A percentile compares a stretch with the other conserved stretches of the same genome.
phyloP scores from a whole-genome alignment of 495 filamentous ascomycete genomes.

The Penicillium parvum region DNA sequence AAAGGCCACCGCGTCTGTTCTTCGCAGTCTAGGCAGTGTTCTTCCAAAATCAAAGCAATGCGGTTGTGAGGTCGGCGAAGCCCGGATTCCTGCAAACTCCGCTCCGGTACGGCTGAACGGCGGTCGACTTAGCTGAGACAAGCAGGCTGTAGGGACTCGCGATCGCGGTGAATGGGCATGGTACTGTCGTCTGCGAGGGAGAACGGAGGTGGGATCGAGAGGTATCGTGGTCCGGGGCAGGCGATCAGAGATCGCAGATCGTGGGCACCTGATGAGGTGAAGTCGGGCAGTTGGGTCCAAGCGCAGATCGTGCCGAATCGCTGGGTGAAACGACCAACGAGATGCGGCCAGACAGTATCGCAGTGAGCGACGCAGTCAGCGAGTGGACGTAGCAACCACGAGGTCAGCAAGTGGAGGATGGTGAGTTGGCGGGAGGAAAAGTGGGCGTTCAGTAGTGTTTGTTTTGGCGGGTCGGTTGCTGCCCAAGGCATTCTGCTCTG shows the following conservation, averaged over 20 bases:
- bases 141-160: neutral
- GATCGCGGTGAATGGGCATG: constrained; percentile 4
- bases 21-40: neutral
- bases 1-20: neutral
- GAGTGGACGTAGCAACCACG: constrained; percentile 7
- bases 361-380: constrained; percentile 11
- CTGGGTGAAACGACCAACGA: constrained; percentile 17
- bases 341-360: constrained; percentile 2
- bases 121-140: constrained; percentile 10
- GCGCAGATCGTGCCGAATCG: constrained; percentile 17
- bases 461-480: constrained; percentile 24
- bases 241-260: constrained; percentile 10
- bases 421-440: constrained; percentile 16
- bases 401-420: no score
- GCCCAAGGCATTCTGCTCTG: constrained; percentile 25
- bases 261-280: constrained; percentile 30
- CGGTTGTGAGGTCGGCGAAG: constrained; percentile 10
- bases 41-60: neutral
- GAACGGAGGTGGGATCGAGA: neutral
- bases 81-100: constrained; percentile 18
- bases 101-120: constrained; percentile 17
- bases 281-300: constrained; percentile 29
- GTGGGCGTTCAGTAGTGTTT: constrained; percentile 19
- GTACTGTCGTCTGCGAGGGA: neutral
- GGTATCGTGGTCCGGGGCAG: constrained; percentile 1